Percentiles rank a stretch among this genome's conserved stretches.
Conservation (phyloP, 2,329 filamentous ascomycete species). For the Emergomyces pasteurianus region DNA sequence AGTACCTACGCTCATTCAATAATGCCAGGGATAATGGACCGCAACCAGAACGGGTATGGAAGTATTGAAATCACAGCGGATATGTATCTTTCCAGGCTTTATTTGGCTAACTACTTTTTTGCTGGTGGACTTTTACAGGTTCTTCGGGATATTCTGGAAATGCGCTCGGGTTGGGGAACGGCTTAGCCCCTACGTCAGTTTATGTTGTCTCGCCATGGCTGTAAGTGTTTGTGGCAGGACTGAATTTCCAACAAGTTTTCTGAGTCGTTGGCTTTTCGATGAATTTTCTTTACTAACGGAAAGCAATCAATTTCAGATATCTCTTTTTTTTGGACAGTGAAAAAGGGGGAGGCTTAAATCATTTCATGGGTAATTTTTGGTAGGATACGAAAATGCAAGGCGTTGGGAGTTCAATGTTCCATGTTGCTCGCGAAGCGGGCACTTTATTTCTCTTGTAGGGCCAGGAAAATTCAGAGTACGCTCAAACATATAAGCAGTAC, state of each 20-base stretch:
- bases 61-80: background rate
- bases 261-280: background rate
- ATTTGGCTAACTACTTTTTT: slow-evolving; percentile 4
- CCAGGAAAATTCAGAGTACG: background rate
- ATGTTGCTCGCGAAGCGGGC: background rate
- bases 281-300: background rate
- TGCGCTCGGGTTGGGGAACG: slow-evolving; percentile 84
- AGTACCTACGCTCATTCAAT: slow-evolving; percentile 87
- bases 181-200: slow-evolving; percentile 85
- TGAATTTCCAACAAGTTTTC: background rate
- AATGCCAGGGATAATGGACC: slow-evolving; percentile 79
- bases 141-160: slow-evolving; percentile 91
- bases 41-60: slow-evolving; percentile 76
- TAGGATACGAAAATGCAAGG: background rate
- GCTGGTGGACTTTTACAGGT: slow-evolving; percentile 31
- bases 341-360: background rate
- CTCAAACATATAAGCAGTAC: background rate
- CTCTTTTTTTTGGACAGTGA: slow-evolving; percentile 14
- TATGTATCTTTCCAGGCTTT: background rate
- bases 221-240: slow-evolving; percentile 41
- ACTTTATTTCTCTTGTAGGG: background rate
- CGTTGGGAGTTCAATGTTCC: slow-evolving; percentile 1
- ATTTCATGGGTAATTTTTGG: background rate
- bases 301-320: slow-evolving; percentile 4
- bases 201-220: slow-evolving; percentile 90